Evolutionary conservation across 306 rosid species (phyloP).

Genomic region (Sesbania bispinosa): DNA sequence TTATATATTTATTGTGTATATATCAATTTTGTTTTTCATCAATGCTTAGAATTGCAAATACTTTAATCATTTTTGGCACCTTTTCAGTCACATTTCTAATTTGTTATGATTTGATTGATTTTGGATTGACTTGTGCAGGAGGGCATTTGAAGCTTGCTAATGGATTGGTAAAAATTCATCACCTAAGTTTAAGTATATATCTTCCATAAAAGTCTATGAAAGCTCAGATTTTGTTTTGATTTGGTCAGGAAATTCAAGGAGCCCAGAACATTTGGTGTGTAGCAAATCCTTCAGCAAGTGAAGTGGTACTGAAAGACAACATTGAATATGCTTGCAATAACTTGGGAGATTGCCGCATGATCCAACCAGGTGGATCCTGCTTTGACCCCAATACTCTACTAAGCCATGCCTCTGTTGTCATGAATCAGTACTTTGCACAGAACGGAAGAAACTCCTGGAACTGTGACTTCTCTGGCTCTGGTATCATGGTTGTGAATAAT

Average conservation of each 20-base stretch:
- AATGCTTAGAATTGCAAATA: neutral
- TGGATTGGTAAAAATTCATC: constrained; percentile 11
- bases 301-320: neutral
- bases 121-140: constrained; percentile 15
- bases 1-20: too few relatives aligned
- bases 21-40: too few relatives aligned
- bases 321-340: constrained; percentile 22
- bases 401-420: constrained; percentile 42
- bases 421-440: constrained; percentile 43
- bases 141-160: constrained; percentile 18
- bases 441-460: constrained; percentile 18
- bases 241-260: neutral
- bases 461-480: constrained; percentile 37
- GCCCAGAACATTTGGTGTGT: constrained; percentile 30
- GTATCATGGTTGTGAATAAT: constrained; percentile 6
- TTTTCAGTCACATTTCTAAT: neutral
- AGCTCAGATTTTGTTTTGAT: neutral
- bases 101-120: neutral
- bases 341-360: constrained; percentile 6
- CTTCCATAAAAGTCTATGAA: neutral
- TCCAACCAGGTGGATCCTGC: constrained; percentile 35
- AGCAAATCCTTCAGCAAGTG: constrained; percentile 30
- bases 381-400: constrained; percentile 22
- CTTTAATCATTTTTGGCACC: too few relatives aligned
- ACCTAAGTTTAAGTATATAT: neutral